Base-by-base conservation (phyloP, 2,329 filamentous ascomycete species). In the Penicillium sp. region DNA sequence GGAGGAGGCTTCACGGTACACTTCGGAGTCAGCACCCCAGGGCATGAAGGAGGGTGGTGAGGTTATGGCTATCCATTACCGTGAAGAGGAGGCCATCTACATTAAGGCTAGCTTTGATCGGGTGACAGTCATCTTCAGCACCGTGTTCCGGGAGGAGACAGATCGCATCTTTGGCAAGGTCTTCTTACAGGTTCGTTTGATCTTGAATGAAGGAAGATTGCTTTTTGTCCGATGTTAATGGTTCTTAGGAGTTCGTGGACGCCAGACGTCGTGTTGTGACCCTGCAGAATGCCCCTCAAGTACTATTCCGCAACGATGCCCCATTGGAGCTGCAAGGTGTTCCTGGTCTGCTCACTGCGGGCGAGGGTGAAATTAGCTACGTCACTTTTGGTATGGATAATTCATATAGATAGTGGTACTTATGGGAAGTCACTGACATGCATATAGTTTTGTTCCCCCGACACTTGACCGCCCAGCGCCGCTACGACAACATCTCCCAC, bases 51-150 rank as follows among this genome's bases (percentile, higher is more conserved):
- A 98, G 77, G 93, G 95, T 50, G 93, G 93, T 56, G 87, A 95
- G 66, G 89, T 98, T 58, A 96, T 96, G 84, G 88, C 93, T 3
- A 96, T 99, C 68, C 93, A 98, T 77, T 99, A 99, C 80, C 90
- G 95, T 55, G 96, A 99, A 71, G 93, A 98, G 81, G 95, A 99
- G 76, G 93, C 95, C 52, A 98, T 99, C 72, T 99, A 96, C 77
- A 89, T 99, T 81, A 98, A 99, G 81, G 93, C 95, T 60, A 96
- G 90, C 75, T 90, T 96, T 79, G 95, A 99, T 75, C 88, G 95
- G 70, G 95, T 99, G 52, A 99, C 96, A 1, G 93, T 99, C 70
- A 99, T 99, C 71, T 99, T 99, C 83, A 96, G 92, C 78, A 99
- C 95, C 43, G 86, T 98, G 52, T 99, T 99, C 83, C 85, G 91